A percentile compares a stretch with the other conserved stretches of the same genome.
These are phyloP conservation scores for Davidsoniella neocaledoniae DNA, from an alignment of 2,329 filamentous ascomycete species.

Conservation along the genomic window DNA sequence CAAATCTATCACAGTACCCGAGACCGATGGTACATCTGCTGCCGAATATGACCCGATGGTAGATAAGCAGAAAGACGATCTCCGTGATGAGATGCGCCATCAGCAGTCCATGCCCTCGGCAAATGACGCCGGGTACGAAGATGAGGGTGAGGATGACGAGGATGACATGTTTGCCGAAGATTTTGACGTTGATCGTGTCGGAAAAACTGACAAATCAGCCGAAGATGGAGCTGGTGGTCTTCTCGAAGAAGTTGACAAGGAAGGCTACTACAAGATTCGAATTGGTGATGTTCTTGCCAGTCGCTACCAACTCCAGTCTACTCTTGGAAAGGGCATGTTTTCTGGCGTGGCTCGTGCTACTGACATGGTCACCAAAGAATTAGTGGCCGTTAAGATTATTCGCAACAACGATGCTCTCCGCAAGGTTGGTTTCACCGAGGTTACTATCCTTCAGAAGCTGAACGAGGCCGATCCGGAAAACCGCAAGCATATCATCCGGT, in stretches of 20 bases:
- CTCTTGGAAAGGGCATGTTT: slow-evolving; percentile 87
- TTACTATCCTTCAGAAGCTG: slow-evolving; percentile 78
- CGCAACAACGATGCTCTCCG: slow-evolving; percentile 86
- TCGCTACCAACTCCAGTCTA: slow-evolving; percentile 76
- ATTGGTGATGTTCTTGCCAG: slow-evolving; percentile 78
- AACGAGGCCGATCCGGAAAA: slow-evolving; percentile 73
- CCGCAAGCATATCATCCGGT: slow-evolving; percentile 79
- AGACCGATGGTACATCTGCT: slow-evolving; percentile 66
- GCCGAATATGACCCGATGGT: slow-evolving; percentile 81
- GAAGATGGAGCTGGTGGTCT: slow-evolving; percentile 46
- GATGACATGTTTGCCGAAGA: slow-evolving; percentile 86
- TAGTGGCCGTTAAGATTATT: slow-evolving; percentile 97
- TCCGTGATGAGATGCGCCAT: slow-evolving; percentile 49
- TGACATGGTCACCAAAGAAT: slow-evolving; percentile 54
- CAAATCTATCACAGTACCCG: slow-evolving; percentile 19
- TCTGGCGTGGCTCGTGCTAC: slow-evolving; percentile 83
- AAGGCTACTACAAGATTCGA: slow-evolving; percentile 93
- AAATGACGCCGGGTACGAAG: slow-evolving; percentile 27
- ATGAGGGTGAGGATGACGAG: slow-evolving; percentile 51
- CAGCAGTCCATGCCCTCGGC: slow-evolving; percentile 5
- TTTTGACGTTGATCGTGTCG: slow-evolving; percentile 46
- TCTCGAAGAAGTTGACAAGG: slow-evolving; percentile 82
- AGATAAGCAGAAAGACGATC: slow-evolving; percentile 74
- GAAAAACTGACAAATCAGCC: slow-evolving; percentile 25
- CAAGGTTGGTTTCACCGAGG: slow-evolving; percentile 87